These are phyloP conservation scores for Exophiala sideris DNA, from an alignment of 2,329 filamentous ascomycete genomes.

Conservation along the genomic window DNA sequence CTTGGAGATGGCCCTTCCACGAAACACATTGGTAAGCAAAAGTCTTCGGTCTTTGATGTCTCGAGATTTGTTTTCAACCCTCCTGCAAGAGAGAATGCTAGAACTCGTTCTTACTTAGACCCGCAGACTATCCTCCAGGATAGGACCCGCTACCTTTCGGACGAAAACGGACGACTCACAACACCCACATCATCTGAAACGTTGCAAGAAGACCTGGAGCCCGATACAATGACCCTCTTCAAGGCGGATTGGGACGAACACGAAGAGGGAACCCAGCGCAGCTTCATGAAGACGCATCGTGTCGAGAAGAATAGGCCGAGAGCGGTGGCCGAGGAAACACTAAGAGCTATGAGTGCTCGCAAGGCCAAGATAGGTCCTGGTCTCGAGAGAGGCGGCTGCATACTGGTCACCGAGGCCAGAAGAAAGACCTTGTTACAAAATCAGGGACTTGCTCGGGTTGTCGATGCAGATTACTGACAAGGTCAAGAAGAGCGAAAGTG, in stretches of 20 bases:
- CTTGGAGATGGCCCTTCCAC: conserved; percentile 59
- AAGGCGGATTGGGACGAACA: conserved; percentile 21
- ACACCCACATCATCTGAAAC: conserved; percentile 17
- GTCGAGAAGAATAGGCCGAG: conserved; percentile 38
- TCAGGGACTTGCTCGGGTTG: conserved; percentile 45
- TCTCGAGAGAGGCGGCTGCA: conserved; percentile 52
- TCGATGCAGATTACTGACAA: conserved; percentile 25
- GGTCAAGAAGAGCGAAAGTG: neutral
- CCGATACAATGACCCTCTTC: conserved; percentile 35
- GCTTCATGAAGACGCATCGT: conserved; percentile 43
- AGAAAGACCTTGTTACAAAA: conserved; percentile 50
- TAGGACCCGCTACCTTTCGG: conserved; percentile 23
- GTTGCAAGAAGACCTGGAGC: conserved; percentile 32
- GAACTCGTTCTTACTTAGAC: conserved; percentile 27
- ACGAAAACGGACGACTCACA: conserved; percentile 24
- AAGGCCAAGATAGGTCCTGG: conserved; percentile 53
- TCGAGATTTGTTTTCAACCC: conserved; percentile 16
- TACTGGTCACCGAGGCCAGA: conserved; percentile 52
- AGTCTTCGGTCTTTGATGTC: conserved; percentile 19
- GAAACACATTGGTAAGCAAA: conserved; percentile 54
- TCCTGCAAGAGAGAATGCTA: conserved; percentile 15
- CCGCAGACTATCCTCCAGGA: conserved; percentile 24
- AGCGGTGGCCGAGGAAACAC: conserved; percentile 45
- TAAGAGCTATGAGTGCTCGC: conserved; percentile 46
- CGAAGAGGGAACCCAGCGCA: conserved; percentile 35